Base-by-base conservation (phyloP, 768 basidiomycete species). In the Tubosaeta brunneosetosa region DNA sequence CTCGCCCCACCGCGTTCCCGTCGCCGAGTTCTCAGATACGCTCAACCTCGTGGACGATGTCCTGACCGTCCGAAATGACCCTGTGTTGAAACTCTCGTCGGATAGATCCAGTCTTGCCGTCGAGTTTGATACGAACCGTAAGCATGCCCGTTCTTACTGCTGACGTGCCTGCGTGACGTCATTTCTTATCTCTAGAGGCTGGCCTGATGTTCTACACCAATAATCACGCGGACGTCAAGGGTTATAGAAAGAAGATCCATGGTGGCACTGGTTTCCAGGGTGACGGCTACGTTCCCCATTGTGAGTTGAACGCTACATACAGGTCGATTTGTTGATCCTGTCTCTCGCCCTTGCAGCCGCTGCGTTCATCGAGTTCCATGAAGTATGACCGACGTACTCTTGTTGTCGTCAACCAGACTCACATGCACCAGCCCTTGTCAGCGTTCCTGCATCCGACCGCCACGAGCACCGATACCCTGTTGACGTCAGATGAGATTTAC, bases 141-240 rank as follows among this genome's bases (percentile, higher is more conserved):
- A 54, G 85, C 16, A 2, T 34, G 38, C 19, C 10, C 44, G 10
- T 31, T 49, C 43, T 47, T 40, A 12, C 36, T 7, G 12, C 37
- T 47, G 22, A 5, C 43, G 33, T 9, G 49, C 26, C 33, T 17
- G 22, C 6, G 6, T 17, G 11, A 31, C 17, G 14, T 19, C 37
- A 14, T 26, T 42, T 22, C 29, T 29, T 16, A 36, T 4, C 6
- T 25, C 14, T 55, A 89, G 88, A 91, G 66, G 79, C 77, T 9
- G 87, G 87, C 12, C 76, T 86, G 34, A 88, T 88, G 78, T 83
- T 88, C 59, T 89, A 89, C 64, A 77, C 85, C 3, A 82, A 84
- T 62, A 80, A 78, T 45, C 69, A 79, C 49, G 71, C 82, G 13
- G 68, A 76, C 44, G 66, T 73, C 16, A 63, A 69, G 16, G 75